Evolutionary conservation across 2,329 filamentous ascomycete species (phyloP), one percentile per base, ranked within the genome.

Genomic region (Dothiorella sarmentorum): DNA sequence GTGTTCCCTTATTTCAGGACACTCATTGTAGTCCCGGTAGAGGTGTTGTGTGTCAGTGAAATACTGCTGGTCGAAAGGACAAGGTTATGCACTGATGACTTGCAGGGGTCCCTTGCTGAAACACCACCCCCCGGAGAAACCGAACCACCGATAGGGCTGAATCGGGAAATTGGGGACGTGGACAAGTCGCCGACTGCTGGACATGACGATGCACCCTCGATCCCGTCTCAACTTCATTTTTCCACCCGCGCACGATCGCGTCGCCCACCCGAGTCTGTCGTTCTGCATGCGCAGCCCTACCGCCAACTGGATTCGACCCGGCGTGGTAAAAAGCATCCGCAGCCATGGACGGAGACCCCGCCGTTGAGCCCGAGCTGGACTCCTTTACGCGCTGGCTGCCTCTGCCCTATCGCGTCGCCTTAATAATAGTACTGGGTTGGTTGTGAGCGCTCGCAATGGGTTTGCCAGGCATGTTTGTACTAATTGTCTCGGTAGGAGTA

Each of bases 311-410:
- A 17, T 33, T 37, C 45, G 24, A n/a, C 18, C 38, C 18, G 55
- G 55, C 33, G 55, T 29, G 55, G 55, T 58, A 33, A 49, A 58
- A 47, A 40, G n/a, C 15, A 43, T 27, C 31, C 40, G 27, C 33
- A 51, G 44, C 44, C 58, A 90, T 90, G 87, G 87, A 90, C 76
- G 86, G 85, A 77, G 87, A 90, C 78, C 84, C 85, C 61, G 83
- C 84, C 35, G 85, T 89, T 66, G 86, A 89, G 67, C 71, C 73
- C 29, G 69, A 75, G 63, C 84, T 96, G 74, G 92, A 97, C 81
- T 82, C 85, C 74, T 94, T 97, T 80, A 92, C 89, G 82, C 80
- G 90, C 70, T 81, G 89, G 63, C 87, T 97, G 64, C 94, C 93
- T 55, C 80, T 97, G 61, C 93, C 94, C 42, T 96, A 93, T 73